phyloP scores from a whole-genome alignment of 768 basidiomycete species.

The Boletus barrowsii region DNA sequence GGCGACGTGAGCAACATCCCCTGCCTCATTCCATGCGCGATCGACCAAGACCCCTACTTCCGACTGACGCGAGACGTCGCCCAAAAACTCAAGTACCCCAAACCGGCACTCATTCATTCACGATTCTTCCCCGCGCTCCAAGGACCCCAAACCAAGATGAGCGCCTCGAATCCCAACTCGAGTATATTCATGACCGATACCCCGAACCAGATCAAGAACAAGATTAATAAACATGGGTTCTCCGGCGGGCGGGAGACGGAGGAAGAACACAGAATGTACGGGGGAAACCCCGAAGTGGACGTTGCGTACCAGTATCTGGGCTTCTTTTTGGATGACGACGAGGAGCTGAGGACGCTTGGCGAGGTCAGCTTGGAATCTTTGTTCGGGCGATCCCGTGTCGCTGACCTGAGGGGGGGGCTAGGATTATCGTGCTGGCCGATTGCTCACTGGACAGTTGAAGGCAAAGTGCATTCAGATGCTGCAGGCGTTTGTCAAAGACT shows the following conservation, averaged over 20 bases:
- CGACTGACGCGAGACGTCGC: constrained; percentile 96
- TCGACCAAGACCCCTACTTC: constrained; percentile 98
- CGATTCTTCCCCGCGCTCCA: constrained; percentile 99
- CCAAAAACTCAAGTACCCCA: constrained; percentile 90
- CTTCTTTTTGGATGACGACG: constrained; percentile 96
- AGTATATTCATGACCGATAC: constrained; percentile 97
- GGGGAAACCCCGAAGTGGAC: constrained; percentile 93
- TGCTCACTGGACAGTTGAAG: constrained; percentile 92
- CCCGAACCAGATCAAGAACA: constrained; percentile 91
- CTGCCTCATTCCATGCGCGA: constrained; percentile 95
- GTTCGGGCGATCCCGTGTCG: not conserved
- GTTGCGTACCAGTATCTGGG: constrained; percentile 92
- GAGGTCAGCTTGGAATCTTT: constrained; percentile 43
- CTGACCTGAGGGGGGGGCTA: constrained; percentile 31
- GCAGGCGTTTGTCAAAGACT: constrained; percentile 78
- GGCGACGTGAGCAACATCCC: constrained; percentile 80
- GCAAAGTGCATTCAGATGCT: constrained; percentile 78
- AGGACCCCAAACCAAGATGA: constrained; percentile 99
- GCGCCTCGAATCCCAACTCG: constrained; percentile 88
- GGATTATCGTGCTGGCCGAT: constrained; percentile 88
- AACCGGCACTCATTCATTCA: constrained; percentile 87
- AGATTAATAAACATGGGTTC: constrained; percentile 94
- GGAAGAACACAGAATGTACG: constrained; percentile 85
- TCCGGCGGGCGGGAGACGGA: constrained; percentile 94
- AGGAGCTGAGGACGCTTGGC: constrained; percentile 72